Evolutionary conservation across 805 yeast genomes (phyloP), one percentile per base, ranked within the genome.

Genomic region (Komagataella populi): DNA sequence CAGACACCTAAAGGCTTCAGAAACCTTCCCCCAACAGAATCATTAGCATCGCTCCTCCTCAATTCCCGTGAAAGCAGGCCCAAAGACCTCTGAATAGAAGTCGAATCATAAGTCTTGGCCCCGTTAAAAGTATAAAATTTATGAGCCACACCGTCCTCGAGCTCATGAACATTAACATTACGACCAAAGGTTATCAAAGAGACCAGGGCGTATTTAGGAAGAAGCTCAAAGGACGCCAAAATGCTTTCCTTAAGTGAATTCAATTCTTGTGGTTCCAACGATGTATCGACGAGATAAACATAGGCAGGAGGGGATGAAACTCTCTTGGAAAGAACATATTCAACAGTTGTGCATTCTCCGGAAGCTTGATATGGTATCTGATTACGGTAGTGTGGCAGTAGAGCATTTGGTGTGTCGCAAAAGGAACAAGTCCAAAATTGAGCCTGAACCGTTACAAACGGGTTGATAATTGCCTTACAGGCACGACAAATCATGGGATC

Each of bases 141-240:
- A 17, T 65, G 59, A 2, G 63, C 54, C 45, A 63, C 71, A 23
- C 63, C 65, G 45, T 68, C 57, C 2, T 68, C 64, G 18, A 80
- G 61, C 56, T 81, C 84, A 59, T 79, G 81, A 22, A 82, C 68
- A 55, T 71, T 74, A 23, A 81, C 82, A 59, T 79, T 70, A 52
- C 78, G 78, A 4, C 87, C 87, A 64, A 63, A 81, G 0, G 81
- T 70, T 48, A 82, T 69, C 22, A 82, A 64, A 1, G 84, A 84
- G 45, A 83, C 76, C 44, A 78, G 60, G 1, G 83, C 70, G 54
- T 76, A 67, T 22, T 75, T 71, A 1, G 86, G 86, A 39, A 82
- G 63, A 49, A 62, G 53, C 44, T 59, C 59, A 22, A 80, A 65
- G 4, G 78, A 68, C 8, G 69, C 59, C 16, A 69, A 54, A 17